Evolutionary conservation across 148 eudicot species (phyloP).

Genomic region (Rhododendron mucronatum): DNA sequence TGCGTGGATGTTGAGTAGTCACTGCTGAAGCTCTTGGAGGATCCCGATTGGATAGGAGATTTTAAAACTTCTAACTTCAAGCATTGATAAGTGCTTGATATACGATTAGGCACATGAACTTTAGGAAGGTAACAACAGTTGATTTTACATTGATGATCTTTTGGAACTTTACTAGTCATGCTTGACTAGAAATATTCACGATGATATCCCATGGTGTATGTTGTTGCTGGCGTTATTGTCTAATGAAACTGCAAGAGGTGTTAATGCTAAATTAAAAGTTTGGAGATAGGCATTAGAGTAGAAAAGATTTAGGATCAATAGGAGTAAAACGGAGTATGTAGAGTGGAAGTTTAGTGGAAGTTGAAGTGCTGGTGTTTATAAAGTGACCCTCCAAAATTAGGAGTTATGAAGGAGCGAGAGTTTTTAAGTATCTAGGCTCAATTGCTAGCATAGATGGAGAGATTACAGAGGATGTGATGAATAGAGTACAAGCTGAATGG

Average conservation of each 20-base stretch:
- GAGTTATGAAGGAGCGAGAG: not conserved
- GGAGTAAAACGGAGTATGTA: not conserved
- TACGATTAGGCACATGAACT: not conserved
- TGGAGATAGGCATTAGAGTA: not conserved
- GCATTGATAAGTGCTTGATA: not conserved
- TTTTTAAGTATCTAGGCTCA: not conserved
- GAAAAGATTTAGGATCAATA: not conserved
- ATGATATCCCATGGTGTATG: not conserved
- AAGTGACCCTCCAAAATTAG: not conserved
- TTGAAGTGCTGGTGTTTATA: not conserved
- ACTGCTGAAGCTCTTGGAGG: not conserved
- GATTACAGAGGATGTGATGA: not conserved
- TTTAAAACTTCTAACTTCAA: not conserved
- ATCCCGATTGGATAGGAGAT: not conserved
- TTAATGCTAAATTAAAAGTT: not conserved
- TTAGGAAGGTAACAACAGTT: not conserved
- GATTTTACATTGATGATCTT: not conserved
- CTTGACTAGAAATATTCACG: not conserved
- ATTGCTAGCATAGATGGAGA: not conserved
- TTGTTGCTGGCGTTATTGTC: not conserved
- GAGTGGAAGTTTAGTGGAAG: not conserved
- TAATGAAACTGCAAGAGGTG: not conserved
- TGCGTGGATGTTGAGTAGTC: not conserved
- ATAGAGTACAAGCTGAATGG: not conserved
- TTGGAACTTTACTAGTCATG: not conserved